A percentile compares a stretch with the other conserved stretches of the same genome.
Conservation (phyloP, 2,329 filamentous ascomycete species). For the Xylariaceae sp. region DNA sequence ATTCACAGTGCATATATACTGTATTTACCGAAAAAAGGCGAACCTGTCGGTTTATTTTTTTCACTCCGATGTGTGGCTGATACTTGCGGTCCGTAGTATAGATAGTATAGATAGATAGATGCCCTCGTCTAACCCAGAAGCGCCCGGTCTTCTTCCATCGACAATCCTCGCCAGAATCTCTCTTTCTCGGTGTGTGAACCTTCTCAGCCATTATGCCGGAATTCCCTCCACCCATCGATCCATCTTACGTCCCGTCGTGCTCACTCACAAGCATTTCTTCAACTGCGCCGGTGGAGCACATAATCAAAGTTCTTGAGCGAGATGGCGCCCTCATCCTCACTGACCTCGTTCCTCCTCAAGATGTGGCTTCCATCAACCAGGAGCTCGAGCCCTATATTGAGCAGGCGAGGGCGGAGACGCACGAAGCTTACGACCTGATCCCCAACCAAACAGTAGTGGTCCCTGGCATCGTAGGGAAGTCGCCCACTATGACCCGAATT, state of each 20-base stretch:
- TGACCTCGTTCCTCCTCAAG: neutral
- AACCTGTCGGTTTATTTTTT: neutral
- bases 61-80: neutral
- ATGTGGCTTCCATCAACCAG: neutral
- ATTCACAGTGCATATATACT: no score
- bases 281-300: constrained; percentile 2
- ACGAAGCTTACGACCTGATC: neutral
- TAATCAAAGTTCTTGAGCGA: constrained; percentile 4
- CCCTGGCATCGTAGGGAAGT: neutral
- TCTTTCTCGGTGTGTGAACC: neutral
- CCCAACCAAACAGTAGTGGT: neutral
- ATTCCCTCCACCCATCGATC: neutral
- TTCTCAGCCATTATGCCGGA: neutral
- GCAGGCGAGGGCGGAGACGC: neutral
- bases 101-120: neutral
- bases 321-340: constrained; percentile 3
- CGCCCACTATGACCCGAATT: neutral
- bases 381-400: neutral
- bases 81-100: neutral
- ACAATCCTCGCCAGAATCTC: neutral
- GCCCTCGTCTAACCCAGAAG: neutral
- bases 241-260: constrained; percentile 4
- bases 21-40: no score
- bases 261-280: neutral
- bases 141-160: neutral